Base-by-base conservation (phyloP, 306 rosid genomes). In the Sindora glabra region DNA sequence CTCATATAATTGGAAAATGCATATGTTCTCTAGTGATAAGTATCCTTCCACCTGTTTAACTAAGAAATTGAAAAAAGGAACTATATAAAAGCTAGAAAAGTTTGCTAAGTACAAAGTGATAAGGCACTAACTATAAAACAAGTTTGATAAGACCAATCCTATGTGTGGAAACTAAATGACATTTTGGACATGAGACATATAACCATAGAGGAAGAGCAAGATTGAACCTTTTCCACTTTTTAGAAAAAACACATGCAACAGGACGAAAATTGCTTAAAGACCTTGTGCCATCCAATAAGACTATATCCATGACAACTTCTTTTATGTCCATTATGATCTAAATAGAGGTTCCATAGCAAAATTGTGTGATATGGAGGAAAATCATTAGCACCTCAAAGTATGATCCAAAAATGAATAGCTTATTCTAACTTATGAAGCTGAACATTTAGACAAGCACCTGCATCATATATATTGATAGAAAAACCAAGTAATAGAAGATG, bases 201-300 rank as follows among this genome's bases (percentile, higher is more conserved):
- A 54, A 48, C 96, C 96, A 90, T 18, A 84, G 85, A 66, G 95
- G 91, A 32, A 50, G 48, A 25, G 63, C 56, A 30, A 77, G 50
- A 57, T 75, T 77, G 62, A 71, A 71, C 40, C 33, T 62, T 70
- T 74, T 71, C 97, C 96, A 85, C 46, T 75, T 81, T n/a, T 69
- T 67, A 17, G 87, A 39, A 48, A 85, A 87, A 48, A 71, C 71
- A 39, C 6, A 62, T 55, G 94, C 91, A 26, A 91, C 79, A 32
- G 29, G 51, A 32, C 38, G 21, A 77, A 87, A 90, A 8, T 85
- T 83, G 64, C 48, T 65, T 40, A 64, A 37, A 26, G 89, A 73
- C 54, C 87, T 76, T 38, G 84, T 47, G 24, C 96, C 96, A 45
- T 74, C 94, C 89, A 84, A 82, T 11, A 70, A 62, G 24, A 10